A percentile compares a stretch with the other conserved stretches of the same genome.
Evolutionary conservation across 2,329 filamentous ascomycete genomes (phyloP).

Genomic region (Ophiocordyceps sinensis): DNA sequence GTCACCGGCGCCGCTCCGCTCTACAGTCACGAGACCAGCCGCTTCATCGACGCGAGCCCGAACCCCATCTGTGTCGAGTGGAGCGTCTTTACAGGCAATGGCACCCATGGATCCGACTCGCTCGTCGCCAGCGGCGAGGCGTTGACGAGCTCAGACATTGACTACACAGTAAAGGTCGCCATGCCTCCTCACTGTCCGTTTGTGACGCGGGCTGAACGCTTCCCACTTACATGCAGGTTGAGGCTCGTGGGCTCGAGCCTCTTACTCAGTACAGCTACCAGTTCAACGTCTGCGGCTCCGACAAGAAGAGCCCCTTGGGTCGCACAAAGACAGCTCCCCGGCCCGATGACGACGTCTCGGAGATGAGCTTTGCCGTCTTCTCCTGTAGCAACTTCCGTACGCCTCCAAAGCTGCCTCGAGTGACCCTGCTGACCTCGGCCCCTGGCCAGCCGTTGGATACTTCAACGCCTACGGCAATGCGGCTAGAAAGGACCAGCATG

Average conservation of each 20-base stretch:
- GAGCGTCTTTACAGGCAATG: slow-evolving; percentile 34
- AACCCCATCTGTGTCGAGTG: slow-evolving; percentile 54
- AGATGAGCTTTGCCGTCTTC: slow-evolving; percentile 52
- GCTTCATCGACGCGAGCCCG: slow-evolving; percentile 25
- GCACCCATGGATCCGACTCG: slow-evolving; percentile 15
- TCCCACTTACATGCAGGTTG: slow-evolving; percentile 36
- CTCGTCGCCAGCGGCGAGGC: slow-evolving; percentile 42
- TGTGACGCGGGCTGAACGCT: not conserved
- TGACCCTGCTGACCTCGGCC: not conserved
- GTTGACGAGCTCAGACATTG: slow-evolving; percentile 59
- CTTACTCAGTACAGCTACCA: slow-evolving; percentile 57
- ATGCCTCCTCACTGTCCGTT: not conserved
- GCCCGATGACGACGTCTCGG: slow-evolving; percentile 37
- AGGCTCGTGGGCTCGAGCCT: slow-evolving; percentile 45
- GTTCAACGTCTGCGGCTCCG: slow-evolving; percentile 51
- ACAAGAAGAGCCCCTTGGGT: slow-evolving; percentile 46
- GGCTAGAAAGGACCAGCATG: slow-evolving; percentile 42
- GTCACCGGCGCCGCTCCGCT: slow-evolving; percentile 27
- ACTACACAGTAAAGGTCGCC: slow-evolving; percentile 56
- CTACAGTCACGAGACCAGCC: slow-evolving; percentile 32
- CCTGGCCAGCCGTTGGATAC: slow-evolving; percentile 24
- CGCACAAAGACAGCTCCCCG: slow-evolving; percentile 56
- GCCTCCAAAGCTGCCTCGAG: slow-evolving; percentile 7
- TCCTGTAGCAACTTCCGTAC: slow-evolving; percentile 55
- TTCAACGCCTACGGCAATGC: slow-evolving; percentile 47